These are phyloP conservation scores for Neonectria faginata DNA, from an alignment of 2,329 filamentous ascomycete genomes.

Conservation along the genomic window DNA sequence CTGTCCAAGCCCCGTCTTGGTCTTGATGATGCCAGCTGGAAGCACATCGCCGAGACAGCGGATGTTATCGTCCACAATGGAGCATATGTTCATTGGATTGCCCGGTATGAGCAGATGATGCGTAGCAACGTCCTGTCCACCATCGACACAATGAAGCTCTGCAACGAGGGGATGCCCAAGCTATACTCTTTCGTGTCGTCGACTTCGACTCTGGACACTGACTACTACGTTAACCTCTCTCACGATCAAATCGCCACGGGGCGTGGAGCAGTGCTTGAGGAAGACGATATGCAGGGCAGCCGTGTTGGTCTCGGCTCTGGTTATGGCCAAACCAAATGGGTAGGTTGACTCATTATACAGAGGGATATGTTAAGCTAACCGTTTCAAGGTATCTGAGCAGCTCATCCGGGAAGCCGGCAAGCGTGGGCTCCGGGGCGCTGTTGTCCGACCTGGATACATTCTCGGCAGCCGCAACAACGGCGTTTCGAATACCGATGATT, in stretches of 20 bases:
- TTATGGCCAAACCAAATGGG: constrained; percentile 94
- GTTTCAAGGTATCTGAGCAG: constrained; percentile 56
- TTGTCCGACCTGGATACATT: constrained; percentile 88
- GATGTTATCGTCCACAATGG: constrained; percentile 88
- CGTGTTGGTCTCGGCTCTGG: constrained; percentile 82
- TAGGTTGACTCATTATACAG: constrained; percentile 50
- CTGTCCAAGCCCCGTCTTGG: constrained; percentile 80
- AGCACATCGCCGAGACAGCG: constrained; percentile 71
- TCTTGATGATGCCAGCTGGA: constrained; percentile 73
- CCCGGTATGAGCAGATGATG: constrained; percentile 78
- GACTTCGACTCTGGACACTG: constrained; percentile 80
- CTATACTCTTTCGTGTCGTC: constrained; percentile 82
- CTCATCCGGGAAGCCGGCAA: constrained; percentile 82
- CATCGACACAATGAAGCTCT: constrained; percentile 80
- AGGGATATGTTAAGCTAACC: constrained; percentile 5
- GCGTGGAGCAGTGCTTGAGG: constrained; percentile 76
- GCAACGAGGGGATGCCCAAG: constrained; percentile 82
- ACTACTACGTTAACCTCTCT: constrained; percentile 82
- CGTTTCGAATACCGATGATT: constrained; percentile 85
- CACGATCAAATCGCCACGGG: constrained; percentile 62
- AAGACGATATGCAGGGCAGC: constrained; percentile 82
- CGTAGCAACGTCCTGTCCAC: constrained; percentile 83
- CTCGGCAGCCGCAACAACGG: constrained; percentile 78
- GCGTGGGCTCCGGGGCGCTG: constrained; percentile 81
- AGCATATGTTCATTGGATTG: constrained; percentile 84